Base-by-base conservation (phyloP, 352 stramenopile species). In the Aphanomyces stellatus region DNA sequence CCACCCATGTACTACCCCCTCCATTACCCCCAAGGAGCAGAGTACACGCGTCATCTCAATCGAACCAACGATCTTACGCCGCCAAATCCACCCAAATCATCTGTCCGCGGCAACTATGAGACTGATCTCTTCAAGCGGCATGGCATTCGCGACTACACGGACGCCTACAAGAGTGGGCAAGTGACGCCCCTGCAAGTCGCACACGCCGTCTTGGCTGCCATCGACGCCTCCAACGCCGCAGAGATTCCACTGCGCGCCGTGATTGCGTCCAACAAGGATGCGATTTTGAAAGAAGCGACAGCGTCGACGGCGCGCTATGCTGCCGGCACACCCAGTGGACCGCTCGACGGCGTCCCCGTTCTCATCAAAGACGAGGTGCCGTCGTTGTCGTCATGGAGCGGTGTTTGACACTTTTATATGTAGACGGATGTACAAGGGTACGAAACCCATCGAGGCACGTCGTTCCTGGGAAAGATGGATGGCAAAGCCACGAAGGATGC, bases 341-440 rank as follows among this genome's bases (percentile, higher is more conserved):
- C 95, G 30, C 69, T 96, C 17, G 90, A 97, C 73, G 90, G 90
- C 19, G 87, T 97, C 13, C 88, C 87, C 1, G 76, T 97, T 7
- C 79, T 76, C 2, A 77, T 96, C 59, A 97, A 97, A 74, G 90
- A 97, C 51, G 82, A 91, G 63, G 74, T 95, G 53, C 3, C 3
- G 19, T 11, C n/a, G 15, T n/a, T n/a, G n/a, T 43, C 37, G 17
- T 43, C 37, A 17, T 43, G 37, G 17, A 22, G 25, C 25, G 25
- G n/a, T 22, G 25, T 51, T 10, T 24, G n/a, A n/a, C n/a, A n/a
- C n/a, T n/a, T n/a, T n/a, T n/a, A 17, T 65, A 65, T 33, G 6
- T 65, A 11, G 73, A 81, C 25, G 77, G n/a, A n/a, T n/a, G n/a
- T n/a, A n/a, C n/a, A n/a, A n/a, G 83, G 85, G 42, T 81, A 91